phyloP scores from a whole-genome alignment of 352 stramenopile genomes.

The Pythium rhizo-oryzae region DNA sequence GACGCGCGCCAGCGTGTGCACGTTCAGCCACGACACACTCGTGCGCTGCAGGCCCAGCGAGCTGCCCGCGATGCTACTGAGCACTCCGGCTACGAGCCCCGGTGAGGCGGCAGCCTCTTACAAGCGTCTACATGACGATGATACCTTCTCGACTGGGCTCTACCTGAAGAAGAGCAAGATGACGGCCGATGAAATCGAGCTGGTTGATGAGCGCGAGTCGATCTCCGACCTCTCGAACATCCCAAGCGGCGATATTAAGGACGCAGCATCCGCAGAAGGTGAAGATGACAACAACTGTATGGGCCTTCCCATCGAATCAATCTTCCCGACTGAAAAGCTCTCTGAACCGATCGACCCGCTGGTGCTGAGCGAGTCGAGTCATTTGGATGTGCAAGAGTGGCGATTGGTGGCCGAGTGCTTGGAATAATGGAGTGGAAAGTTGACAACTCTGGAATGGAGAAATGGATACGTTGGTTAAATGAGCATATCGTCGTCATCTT shows the following conservation, averaged over 20 bases:
- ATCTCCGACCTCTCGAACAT: slow-evolving; percentile 2
- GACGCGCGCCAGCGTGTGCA: slow-evolving; percentile 75
- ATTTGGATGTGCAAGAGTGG: slow-evolving; percentile 7
- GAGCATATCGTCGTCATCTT: slow-evolving; percentile 78
- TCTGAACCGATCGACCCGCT: too few relatives aligned
- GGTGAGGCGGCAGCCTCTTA: too few relatives aligned
- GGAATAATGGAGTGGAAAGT: background rate
- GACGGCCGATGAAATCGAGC: background rate
- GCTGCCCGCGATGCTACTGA: background rate
- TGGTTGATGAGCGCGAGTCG: background rate
- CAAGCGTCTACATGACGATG: slow-evolving; percentile 5
- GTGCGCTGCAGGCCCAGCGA: slow-evolving; percentile 9
- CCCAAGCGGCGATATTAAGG: background rate
- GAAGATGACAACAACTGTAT: slow-evolving; percentile 6
- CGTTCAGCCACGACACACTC: slow-evolving; percentile 59
- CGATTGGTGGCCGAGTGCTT: slow-evolving; percentile 11
- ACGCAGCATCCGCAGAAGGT: background rate
- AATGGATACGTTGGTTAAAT: slow-evolving; percentile 45
- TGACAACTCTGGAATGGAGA: slow-evolving; percentile 6
- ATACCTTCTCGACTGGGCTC: background rate
- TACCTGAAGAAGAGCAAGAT: slow-evolving; percentile 7
- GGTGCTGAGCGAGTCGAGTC: background rate
- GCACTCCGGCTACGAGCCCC: too few relatives aligned
- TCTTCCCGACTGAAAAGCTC: background rate
- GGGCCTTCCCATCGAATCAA: slow-evolving; percentile 16